phyloP scores from a whole-genome alignment of 306 rosid genomes.

The Oxytropis ochrocephala region DNA sequence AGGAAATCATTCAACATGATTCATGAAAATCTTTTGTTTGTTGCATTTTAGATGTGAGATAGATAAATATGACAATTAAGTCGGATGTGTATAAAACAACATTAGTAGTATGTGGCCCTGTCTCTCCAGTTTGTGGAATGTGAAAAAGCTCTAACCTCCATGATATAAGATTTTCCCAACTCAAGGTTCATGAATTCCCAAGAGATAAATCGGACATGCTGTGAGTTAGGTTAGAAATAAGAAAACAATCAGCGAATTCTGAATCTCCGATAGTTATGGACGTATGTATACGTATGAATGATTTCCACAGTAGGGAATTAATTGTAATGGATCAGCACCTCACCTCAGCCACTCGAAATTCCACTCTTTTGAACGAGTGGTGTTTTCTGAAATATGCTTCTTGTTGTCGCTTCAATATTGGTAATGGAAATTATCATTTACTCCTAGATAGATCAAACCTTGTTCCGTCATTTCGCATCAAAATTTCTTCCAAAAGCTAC shows the following conservation, averaged over 20 bases:
- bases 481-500: background rate
- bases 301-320: slow-evolving; percentile 4
- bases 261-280: background rate
- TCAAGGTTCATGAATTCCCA: background rate
- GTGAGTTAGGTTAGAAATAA: background rate
- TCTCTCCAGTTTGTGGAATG: background rate
- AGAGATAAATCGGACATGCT: background rate
- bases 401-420: slow-evolving; percentile 1
- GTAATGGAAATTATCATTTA: background rate
- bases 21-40: background rate
- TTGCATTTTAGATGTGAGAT: background rate
- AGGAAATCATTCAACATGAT: background rate
- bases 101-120: background rate
- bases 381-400: slow-evolving; percentile 2
- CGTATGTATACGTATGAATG: background rate
- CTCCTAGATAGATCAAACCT: slow-evolving; percentile 3
- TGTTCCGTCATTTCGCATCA: background rate
- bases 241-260: background rate
- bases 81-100: background rate
- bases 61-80: background rate
- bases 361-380: background rate
- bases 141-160: background rate
- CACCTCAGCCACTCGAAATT: background rate
- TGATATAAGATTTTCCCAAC: background rate
- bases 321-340: background rate